phyloP scores from a whole-genome alignment of 2,329 filamentous ascomycete genomes.

The Aspergillus floridensis region DNA sequence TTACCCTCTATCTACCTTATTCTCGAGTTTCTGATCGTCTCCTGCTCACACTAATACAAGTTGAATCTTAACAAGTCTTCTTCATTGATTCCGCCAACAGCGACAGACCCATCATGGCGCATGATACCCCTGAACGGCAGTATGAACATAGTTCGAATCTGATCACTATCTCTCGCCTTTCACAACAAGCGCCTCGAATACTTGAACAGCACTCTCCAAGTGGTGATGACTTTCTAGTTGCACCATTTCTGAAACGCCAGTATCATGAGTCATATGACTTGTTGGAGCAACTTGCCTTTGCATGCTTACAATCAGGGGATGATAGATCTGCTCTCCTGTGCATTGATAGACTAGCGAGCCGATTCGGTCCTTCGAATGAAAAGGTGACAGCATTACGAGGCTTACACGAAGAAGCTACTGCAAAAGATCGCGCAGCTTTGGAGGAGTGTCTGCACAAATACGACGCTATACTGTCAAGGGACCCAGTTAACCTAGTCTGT shows the following conservation, averaged over 20 bases:
- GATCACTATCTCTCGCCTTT: constrained; percentile 44
- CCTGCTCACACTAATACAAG: not conserved
- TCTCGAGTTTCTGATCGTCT: not conserved
- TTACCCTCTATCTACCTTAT: too few species aligned
- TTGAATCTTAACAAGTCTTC: too few species aligned
- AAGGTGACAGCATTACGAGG: constrained; percentile 80
- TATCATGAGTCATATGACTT: constrained; percentile 77
- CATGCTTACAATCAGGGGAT: constrained; percentile 81
- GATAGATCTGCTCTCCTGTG: constrained; percentile 72
- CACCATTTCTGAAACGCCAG: constrained; percentile 55
- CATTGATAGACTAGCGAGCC: constrained; percentile 69
- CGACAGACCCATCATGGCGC: constrained; percentile 9
- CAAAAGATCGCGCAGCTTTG: constrained; percentile 63
- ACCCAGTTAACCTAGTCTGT: constrained; percentile 76
- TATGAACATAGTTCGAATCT: constrained; percentile 41
- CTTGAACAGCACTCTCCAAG: constrained; percentile 49
- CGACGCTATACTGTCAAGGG: constrained; percentile 68
- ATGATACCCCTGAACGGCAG: constrained; percentile 14
- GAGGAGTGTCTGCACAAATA: constrained; percentile 73
- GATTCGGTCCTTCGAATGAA: constrained; percentile 83
- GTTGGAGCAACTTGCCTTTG: constrained; percentile 82
- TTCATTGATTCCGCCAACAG: not conserved
- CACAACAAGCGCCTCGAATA: constrained; percentile 44
- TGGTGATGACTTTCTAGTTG: constrained; percentile 29
- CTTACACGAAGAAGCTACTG: constrained; percentile 78